A percentile compares a stretch with the other conserved stretches of the same genome.
Evolutionary conservation across 139 green algal genomes (phyloP).

Genomic region (Tetradesmus obliquus): DNA sequence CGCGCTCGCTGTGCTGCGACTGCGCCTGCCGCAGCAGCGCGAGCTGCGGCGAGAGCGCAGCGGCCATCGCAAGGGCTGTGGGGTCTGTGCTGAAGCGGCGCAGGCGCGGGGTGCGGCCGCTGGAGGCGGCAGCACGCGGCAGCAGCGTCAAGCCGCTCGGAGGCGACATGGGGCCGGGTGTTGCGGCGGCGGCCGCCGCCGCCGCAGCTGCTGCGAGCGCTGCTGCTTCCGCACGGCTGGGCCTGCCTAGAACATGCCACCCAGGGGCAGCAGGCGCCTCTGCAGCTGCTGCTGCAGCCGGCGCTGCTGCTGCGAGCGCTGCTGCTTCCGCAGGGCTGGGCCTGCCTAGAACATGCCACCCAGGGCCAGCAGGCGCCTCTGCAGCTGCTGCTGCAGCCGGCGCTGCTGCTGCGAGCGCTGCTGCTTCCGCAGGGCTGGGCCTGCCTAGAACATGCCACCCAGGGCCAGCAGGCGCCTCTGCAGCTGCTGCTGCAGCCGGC

Average conservation of each 20-base stretch:
- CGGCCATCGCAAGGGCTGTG: neutral
- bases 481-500: neutral
- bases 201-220: neutral
- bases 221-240: neutral
- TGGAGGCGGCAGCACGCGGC: no score
- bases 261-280: neutral
- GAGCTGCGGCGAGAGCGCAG: conserved; percentile 21
- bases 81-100: conserved; percentile 26
- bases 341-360: neutral
- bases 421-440: neutral
- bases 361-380: neutral
- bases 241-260: neutral
- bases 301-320: neutral
- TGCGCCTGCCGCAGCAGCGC: conserved; percentile 5
- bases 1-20: conserved; percentile 39
- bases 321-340: neutral
- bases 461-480: neutral
- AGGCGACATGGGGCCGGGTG: neutral
- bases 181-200: neutral
- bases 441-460: neutral
- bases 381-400: neutral
- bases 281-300: neutral
- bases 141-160: neutral
- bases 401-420: neutral
- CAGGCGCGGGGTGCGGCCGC: neutral